Percentiles rank a stretch among this genome's conserved stretches.
phyloP scores from a whole-genome alignment of 2,329 filamentous ascomycete genomes.

The Fusarium setosum region DNA sequence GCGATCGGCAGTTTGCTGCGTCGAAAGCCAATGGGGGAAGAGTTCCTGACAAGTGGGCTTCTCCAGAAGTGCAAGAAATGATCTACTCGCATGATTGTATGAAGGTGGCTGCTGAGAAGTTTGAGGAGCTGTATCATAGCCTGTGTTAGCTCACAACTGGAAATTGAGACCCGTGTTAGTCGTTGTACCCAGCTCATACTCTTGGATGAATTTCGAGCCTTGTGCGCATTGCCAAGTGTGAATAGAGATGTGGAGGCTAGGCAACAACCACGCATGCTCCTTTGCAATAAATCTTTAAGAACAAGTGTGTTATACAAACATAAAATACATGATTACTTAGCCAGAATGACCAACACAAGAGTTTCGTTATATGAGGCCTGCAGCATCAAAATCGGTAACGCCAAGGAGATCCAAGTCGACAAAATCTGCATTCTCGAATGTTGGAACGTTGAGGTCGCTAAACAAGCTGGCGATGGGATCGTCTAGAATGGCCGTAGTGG shows the following conservation, averaged over 20 bases:
- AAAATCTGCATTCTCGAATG: slow-evolving; percentile 13
- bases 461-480: slow-evolving; percentile 26
- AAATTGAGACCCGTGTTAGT: too few relatives aligned
- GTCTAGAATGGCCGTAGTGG: not conserved
- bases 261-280: too few relatives aligned
- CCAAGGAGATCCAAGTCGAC: slow-evolving; percentile 22
- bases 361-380: slow-evolving; percentile 29
- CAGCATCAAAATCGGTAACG: slow-evolving; percentile 31
- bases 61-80: slow-evolving; percentile 73
- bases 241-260: too few relatives aligned
- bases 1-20: slow-evolving; percentile 66
- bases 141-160: too few relatives aligned
- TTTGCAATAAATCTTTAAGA: too few relatives aligned
- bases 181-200: too few relatives aligned
- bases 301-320: too few relatives aligned
- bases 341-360: too few relatives aligned
- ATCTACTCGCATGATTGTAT: slow-evolving; percentile 73
- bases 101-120: slow-evolving; percentile 62
- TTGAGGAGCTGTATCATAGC: slow-evolving; percentile 56
- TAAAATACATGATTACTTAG: not conserved
- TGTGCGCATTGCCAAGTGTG: too few relatives aligned
- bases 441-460: slow-evolving; percentile 8
- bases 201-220: too few relatives aligned
- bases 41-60: slow-evolving; percentile 76
- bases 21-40: slow-evolving; percentile 59